phyloP scores from a whole-genome alignment of 1,284 basidiomycete genomes.

The Hypsizygus ulmarius region DNA sequence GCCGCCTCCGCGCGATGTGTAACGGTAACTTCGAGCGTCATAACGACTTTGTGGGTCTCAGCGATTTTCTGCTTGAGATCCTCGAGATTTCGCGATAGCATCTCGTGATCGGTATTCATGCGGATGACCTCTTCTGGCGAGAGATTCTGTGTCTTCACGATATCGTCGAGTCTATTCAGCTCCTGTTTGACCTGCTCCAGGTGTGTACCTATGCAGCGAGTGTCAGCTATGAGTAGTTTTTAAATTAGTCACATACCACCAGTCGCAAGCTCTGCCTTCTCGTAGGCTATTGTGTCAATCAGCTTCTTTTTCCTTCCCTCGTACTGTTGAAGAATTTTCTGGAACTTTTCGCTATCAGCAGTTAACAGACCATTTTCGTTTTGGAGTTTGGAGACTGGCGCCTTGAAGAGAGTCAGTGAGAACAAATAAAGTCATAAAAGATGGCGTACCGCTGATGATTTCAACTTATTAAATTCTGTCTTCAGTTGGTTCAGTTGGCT shows the following conservation, averaged over 20 bases:
- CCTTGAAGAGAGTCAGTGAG: constrained; percentile 37
- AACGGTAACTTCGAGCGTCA: constrained; percentile 76
- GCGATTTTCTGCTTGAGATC: constrained; percentile 73
- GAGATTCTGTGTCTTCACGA: constrained; percentile 81
- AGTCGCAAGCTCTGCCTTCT: constrained; percentile 59
- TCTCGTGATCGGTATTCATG: constrained; percentile 85
- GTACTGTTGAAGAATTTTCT: constrained; percentile 61
- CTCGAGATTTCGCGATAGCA: constrained; percentile 64
- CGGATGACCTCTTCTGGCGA: constrained; percentile 80
- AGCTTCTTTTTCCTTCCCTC: constrained; percentile 63
- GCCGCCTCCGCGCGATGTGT: constrained; percentile 74
- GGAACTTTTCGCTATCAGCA: constrained; percentile 68
- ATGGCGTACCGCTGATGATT: constrained; percentile 50
- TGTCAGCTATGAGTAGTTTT: constrained; percentile 2
- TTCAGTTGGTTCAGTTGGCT: constrained; percentile 44
- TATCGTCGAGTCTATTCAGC: constrained; percentile 55
- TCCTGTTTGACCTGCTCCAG: constrained; percentile 63
- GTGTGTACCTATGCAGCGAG: constrained; percentile 41
- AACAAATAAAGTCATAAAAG: background rate
- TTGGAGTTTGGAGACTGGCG: constrained; percentile 61
- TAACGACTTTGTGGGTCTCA: constrained; percentile 66
- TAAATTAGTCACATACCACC: constrained; percentile 35
- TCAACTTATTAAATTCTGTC: constrained; percentile 56
- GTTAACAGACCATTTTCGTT: constrained; percentile 55
- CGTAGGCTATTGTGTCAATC: constrained; percentile 57